Evolutionary conservation across 495 filamentous ascomycete genomes (phyloP).

Genomic region (Penicillium desertorum): DNA sequence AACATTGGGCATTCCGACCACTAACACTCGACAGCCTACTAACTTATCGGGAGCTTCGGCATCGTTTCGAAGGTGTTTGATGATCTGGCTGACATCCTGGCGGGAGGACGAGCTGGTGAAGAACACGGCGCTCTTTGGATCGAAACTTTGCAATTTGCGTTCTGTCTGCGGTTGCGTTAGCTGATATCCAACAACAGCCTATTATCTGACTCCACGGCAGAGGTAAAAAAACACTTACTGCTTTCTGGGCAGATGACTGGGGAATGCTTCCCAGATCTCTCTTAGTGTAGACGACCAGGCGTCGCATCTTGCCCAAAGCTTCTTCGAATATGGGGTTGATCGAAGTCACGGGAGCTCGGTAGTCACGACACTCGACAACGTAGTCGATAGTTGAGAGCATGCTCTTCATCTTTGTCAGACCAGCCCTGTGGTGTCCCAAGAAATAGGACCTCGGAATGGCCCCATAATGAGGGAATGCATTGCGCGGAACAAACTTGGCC

Average conservation of each 20-base stretch:
- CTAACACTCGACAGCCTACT: constrained; percentile 72
- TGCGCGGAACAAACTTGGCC: constrained; percentile 69
- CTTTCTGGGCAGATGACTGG: constrained; percentile 27
- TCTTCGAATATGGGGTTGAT: constrained; percentile 90
- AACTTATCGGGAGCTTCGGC: constrained; percentile 50
- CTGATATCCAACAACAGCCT: background rate
- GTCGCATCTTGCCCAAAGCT: constrained; percentile 61
- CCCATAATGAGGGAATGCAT: constrained; percentile 63
- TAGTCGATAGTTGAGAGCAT: constrained; percentile 79
- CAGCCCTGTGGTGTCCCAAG: constrained; percentile 89
- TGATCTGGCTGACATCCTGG: constrained; percentile 51
- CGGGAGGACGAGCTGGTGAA: constrained; percentile 60
- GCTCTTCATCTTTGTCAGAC: constrained; percentile 81
- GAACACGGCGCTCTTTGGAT: constrained; percentile 57
- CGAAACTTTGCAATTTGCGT: constrained; percentile 56
- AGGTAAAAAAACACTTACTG: constrained; percentile 26
- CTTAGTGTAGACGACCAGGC: constrained; percentile 91
- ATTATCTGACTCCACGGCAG: too few relatives aligned
- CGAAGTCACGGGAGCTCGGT: constrained; percentile 81
- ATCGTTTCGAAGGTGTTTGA: constrained; percentile 55
- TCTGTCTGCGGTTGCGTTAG: constrained; percentile 31
- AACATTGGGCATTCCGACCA: constrained; percentile 97
- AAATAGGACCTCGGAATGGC: constrained; percentile 88
- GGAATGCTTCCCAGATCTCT: constrained; percentile 63
- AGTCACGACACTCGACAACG: constrained; percentile 93